Conservation (phyloP, 2,329 filamentous ascomycete species). For the Phaeosphaeria sp. region DNA sequence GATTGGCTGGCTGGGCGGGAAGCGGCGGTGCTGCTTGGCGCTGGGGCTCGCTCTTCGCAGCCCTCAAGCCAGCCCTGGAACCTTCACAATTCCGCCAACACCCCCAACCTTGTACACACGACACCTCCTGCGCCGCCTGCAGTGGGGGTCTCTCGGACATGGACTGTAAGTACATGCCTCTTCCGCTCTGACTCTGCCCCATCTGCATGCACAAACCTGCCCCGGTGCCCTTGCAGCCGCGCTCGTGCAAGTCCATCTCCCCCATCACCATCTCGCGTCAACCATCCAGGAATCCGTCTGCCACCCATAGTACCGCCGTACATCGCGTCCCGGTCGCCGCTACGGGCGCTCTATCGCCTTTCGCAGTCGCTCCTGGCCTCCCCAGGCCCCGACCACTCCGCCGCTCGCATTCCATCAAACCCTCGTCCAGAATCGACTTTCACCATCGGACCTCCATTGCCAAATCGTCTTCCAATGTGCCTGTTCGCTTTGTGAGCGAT, state of each 20-base stretch:
- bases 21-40: constrained; percentile 4
- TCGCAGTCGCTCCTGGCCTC: constrained; percentile 18
- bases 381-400: constrained; percentile 28
- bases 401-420: constrained; percentile 35
- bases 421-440: constrained; percentile 42
- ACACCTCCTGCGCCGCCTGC: constrained; percentile 29
- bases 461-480: constrained; percentile 28
- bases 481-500: constrained; percentile 43
- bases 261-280: constrained; percentile 42
- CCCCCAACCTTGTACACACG: constrained; percentile 41
- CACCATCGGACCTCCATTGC: constrained; percentile 50
- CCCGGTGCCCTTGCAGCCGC: constrained; percentile 22
- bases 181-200: constrained; percentile 37
- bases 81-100: constrained; percentile 34
- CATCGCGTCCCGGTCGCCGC: constrained; percentile 20
- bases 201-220: constrained; percentile 19
- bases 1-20: constrained; percentile 24
- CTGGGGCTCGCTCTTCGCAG: constrained; percentile 3
- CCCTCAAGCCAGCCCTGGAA: constrained; percentile 19
- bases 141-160: constrained; percentile 60
- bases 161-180: constrained; percentile 62
- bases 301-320: constrained; percentile 17
- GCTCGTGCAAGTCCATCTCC: constrained; percentile 42
- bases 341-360: constrained; percentile 18
- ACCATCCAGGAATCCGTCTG: constrained; percentile 35